Conservation (phyloP, 2,329 filamentous ascomycete genomes). For the Aureobasidium zeae region DNA sequence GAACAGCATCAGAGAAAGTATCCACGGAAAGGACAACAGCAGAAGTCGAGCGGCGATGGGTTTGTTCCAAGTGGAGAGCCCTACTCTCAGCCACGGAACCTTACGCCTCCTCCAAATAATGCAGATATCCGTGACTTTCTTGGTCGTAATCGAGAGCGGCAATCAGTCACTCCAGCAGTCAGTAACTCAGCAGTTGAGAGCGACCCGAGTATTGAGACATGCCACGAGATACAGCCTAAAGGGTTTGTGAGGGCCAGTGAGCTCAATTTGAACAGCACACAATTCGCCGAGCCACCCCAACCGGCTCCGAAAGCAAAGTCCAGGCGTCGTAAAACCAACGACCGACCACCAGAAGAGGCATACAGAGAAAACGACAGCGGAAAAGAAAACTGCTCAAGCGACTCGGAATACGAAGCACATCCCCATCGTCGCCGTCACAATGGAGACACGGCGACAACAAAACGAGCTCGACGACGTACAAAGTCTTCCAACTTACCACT, state of each 20-base stretch:
- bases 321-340: conserved; percentile 3
- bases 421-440: conserved; percentile 21
- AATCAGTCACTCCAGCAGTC: not conserved
- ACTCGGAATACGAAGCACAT: conserved; percentile 8
- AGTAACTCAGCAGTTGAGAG: conserved; percentile 2
- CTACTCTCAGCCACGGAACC: not conserved
- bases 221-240: not conserved
- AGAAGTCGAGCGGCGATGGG: conserved; percentile 3
- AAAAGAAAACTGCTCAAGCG: not conserved
- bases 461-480: conserved; percentile 22
- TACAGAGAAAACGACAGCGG: conserved; percentile 1
- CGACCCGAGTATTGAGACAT: not conserved
- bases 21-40: conserved; percentile 12
- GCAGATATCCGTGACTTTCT: conserved; percentile 13
- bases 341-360: conserved; percentile 1
- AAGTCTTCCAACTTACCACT: conserved; percentile 33
- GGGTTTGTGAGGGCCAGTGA: conserved; percentile 27
- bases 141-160: not conserved
- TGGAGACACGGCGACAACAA: conserved; percentile 18
- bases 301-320: conserved; percentile 7
- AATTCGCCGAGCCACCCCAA: conserved; percentile 4
- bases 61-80: conserved; percentile 24
- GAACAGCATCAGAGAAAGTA: not conserved
- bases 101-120: conserved; percentile 11
- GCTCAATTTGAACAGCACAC: conserved; percentile 18